A percentile compares a stretch with the other conserved stretches of the same genome.
Evolutionary conservation across 2,329 filamentous ascomycete genomes (phyloP).

Genomic region (Aspergillus hiratsukae): DNA sequence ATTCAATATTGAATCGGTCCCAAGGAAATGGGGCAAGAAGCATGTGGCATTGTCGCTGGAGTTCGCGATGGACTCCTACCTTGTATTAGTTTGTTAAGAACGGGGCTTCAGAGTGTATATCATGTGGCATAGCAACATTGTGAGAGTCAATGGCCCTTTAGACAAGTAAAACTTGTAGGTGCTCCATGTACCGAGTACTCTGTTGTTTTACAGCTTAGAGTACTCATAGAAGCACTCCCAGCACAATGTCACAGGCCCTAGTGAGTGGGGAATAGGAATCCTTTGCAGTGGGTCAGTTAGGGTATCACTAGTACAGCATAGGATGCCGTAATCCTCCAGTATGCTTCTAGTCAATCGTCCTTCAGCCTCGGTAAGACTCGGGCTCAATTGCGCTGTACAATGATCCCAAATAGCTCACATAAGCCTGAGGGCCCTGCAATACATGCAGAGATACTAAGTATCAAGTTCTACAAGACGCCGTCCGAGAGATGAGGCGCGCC

Average conservation of each 20-base stretch:
- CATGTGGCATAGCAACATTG: not conserved
- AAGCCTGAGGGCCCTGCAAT: not conserved
- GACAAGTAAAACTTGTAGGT: not conserved
- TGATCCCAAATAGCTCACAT: not conserved
- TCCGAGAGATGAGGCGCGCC: not conserved
- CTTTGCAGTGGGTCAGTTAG: not conserved
- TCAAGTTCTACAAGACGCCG: not conserved
- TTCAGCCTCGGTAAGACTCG: not conserved
- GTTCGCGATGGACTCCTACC: not conserved
- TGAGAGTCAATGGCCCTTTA: no score
- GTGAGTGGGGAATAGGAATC: not conserved
- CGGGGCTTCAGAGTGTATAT: not conserved
- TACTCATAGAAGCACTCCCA: not conserved
- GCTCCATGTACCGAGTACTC: not conserved
- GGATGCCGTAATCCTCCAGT: not conserved
- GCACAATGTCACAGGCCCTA: not conserved
- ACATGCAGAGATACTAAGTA: not conserved
- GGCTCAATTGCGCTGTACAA: not conserved
- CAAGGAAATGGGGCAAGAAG: not conserved
- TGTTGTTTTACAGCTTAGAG: not conserved
- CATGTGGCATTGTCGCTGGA: not conserved
- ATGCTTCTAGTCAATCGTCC: not conserved
- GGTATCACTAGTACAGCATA: not conserved
- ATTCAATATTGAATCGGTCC: not conserved
- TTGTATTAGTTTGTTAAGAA: not conserved